Base-by-base conservation (phyloP, 495 filamentous ascomycete species). In the Neurospora africana region DNA sequence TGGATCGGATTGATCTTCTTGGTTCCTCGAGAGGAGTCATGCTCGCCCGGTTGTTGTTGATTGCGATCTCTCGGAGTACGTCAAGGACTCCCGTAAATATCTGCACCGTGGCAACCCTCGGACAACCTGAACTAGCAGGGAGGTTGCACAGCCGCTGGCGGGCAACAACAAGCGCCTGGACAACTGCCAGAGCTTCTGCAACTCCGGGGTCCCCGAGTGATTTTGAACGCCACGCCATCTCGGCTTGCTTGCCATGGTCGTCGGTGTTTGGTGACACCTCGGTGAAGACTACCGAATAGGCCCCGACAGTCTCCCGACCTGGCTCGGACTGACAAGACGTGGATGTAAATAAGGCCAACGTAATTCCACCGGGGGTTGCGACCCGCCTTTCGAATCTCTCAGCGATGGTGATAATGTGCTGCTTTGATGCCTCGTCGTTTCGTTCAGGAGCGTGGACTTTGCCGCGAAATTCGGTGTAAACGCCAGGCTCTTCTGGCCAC, bases 191-290 rank as follows among this genome's bases (percentile, higher is more conserved):
- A n/a, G 41, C 41, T 0, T 44, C 8, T n/a, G 41, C 3, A 44
- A 21, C 41, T 2, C 0, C 0, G 8, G 4, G 2, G 3, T 44
- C 19, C 41, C 0, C 4, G 6, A 21, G 8, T n/a, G 21, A 11
- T 0, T 0, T 10, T n/a, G 41, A 44, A 44, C n/a, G 0, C 41
- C 41, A 44, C n/a, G 41, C 41, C 41, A 44, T 44, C 41, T n/a
- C 19, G 1, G 9, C 41, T 44, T 44, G 41, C n/a, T 44, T 44
- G 0, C 41, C 41, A 44, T n/a, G 19, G 3, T 44, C 41, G 8
- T 21, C 9, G 3, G 41, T 10, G 3, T 21, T 21, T n/a, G 41
- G 19, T 0, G 9, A 21, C 43, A 44, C 21, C 17, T 44, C n/a
- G 19, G n/a, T 44, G 9, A 44, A 44, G 19, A 44, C n/a, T 3